Conservation (phyloP, 371 early-diverging fungal species). For the Mortierella sp. region DNA sequence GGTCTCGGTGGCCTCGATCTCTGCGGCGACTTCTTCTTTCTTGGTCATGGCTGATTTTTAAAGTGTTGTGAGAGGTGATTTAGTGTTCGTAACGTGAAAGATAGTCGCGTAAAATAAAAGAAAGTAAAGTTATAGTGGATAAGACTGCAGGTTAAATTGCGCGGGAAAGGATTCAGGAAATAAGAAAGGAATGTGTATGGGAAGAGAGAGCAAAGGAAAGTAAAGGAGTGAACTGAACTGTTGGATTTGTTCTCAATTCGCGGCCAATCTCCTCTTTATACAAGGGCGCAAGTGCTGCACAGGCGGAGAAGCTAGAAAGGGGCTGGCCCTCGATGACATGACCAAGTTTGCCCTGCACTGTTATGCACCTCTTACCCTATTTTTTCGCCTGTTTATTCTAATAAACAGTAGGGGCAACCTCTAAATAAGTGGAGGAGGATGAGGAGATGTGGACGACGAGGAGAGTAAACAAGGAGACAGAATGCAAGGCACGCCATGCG, state of each 20-base stretch:
- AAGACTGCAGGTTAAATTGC: background rate
- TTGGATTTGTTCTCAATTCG: background rate
- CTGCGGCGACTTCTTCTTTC: slow-evolving; percentile 23
- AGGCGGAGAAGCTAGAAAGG: slow-evolving; percentile 13
- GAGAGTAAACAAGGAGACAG: background rate
- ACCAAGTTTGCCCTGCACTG: slow-evolving; percentile 10
- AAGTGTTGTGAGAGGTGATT: background rate
- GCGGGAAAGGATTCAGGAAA: background rate
- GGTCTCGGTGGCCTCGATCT: slow-evolving; percentile 24
- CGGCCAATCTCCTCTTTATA: slow-evolving; percentile 17
- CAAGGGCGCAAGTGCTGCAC: slow-evolving; percentile 7
- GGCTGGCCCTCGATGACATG: slow-evolving; percentile 26
- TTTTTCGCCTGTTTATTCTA: background rate
- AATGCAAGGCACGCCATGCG: slow-evolving; percentile 8
- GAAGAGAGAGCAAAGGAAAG: slow-evolving; percentile 1
- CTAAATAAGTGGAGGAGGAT: background rate
- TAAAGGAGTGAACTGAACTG: slow-evolving; percentile 18
- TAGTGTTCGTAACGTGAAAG: background rate
- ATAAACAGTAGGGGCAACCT: background rate
- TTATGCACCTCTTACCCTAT: background rate
- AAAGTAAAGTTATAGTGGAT: background rate
- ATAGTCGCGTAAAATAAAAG: slow-evolving; percentile 5
- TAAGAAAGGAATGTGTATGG: background rate
- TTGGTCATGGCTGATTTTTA: slow-evolving; percentile 31
- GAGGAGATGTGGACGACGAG: background rate